Evolutionary conservation across 1,139 yeast genomes (phyloP).

Genomic region (Meyerozyma athensensis): DNA sequence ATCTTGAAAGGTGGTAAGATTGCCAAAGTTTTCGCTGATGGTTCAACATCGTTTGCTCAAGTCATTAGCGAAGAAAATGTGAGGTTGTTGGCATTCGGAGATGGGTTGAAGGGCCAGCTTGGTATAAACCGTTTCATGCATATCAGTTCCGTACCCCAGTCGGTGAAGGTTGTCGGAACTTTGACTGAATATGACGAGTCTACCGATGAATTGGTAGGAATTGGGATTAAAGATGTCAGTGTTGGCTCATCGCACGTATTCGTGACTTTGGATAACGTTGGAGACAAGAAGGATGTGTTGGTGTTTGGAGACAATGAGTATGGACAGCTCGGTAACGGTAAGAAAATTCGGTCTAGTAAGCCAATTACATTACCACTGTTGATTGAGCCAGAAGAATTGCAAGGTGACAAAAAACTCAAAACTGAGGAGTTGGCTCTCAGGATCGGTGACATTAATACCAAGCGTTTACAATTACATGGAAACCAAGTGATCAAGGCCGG

Average conservation of each 20-base stretch:
- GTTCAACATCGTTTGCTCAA: slow-evolving; percentile 59
- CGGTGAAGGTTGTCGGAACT: slow-evolving; percentile 47
- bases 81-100: slow-evolving; percentile 63
- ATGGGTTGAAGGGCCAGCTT: slow-evolving; percentile 82
- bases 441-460: slow-evolving; percentile 31
- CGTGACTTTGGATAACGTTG: slow-evolving; percentile 50
- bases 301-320: slow-evolving; percentile 80
- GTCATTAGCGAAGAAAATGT: slow-evolving; percentile 25
- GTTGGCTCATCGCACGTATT: slow-evolving; percentile 66
- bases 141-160: slow-evolving; percentile 63
- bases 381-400: slow-evolving; percentile 47
- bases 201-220: slow-evolving; percentile 27
- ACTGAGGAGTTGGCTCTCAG: slow-evolving; percentile 22
- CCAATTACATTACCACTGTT: slow-evolving; percentile 55
- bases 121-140: slow-evolving; percentile 77
- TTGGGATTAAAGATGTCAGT: slow-evolving; percentile 49
- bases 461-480: slow-evolving; percentile 45
- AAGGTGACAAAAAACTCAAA: slow-evolving; percentile 9
- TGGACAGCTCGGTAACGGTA: slow-evolving; percentile 87
- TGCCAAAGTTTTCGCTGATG: slow-evolving; percentile 58
- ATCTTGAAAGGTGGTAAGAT: slow-evolving; percentile 18
- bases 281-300: slow-evolving; percentile 50
- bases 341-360: slow-evolving; percentile 50
- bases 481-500: slow-evolving; percentile 66
- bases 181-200: slow-evolving; percentile 40